Evolutionary conservation across 371 early-diverging fungal species (phyloP).

Genomic region (Nematocida displodere): DNA sequence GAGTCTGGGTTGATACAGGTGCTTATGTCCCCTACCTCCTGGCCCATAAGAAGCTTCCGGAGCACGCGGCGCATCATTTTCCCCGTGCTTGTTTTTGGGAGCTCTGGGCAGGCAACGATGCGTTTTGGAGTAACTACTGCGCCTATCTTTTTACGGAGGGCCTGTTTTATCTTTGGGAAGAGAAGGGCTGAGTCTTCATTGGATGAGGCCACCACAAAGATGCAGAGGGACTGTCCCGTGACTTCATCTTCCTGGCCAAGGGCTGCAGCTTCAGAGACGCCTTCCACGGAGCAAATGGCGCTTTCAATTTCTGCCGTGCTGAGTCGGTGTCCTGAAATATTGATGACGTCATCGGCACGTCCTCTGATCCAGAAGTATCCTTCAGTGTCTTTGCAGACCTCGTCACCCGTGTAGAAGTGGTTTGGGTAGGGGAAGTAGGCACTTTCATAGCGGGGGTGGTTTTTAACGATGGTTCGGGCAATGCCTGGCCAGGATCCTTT

Average conservation of each 20-base stretch:
- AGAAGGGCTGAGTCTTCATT: conserved; percentile 51
- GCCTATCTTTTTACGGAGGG: conserved; percentile 75
- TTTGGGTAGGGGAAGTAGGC: conserved; percentile 80
- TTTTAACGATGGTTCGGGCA: conserved; percentile 79
- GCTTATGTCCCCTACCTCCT: conserved; percentile 68
- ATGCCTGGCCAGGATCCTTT: conserved; percentile 83
- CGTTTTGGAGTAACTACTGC: conserved; percentile 76
- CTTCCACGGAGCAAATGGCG: conserved; percentile 71
- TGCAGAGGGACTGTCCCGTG: conserved; percentile 72
- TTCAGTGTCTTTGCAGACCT: conserved; percentile 70
- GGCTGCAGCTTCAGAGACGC: conserved; percentile 84
- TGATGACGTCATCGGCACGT: conserved; percentile 87
- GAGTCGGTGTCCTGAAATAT: conserved; percentile 89
- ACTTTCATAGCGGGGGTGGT: conserved; percentile 77
- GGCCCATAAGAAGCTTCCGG: conserved; percentile 77
- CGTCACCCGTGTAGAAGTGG: conserved; percentile 73
- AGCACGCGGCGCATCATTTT: conserved; percentile 82
- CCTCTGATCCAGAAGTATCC: conserved; percentile 82
- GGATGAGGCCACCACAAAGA: conserved; percentile 65
- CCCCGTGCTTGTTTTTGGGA: conserved; percentile 86
- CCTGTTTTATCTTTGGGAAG: conserved; percentile 69
- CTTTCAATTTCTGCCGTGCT: conserved; percentile 88
- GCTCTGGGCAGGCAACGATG: conserved; percentile 73
- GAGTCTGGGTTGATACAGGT: conserved; percentile 48
- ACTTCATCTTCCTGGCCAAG: conserved; percentile 81